phyloP scores from a whole-genome alignment of 2,329 filamentous ascomycete genomes.

The Corynespora cassiicola region DNA sequence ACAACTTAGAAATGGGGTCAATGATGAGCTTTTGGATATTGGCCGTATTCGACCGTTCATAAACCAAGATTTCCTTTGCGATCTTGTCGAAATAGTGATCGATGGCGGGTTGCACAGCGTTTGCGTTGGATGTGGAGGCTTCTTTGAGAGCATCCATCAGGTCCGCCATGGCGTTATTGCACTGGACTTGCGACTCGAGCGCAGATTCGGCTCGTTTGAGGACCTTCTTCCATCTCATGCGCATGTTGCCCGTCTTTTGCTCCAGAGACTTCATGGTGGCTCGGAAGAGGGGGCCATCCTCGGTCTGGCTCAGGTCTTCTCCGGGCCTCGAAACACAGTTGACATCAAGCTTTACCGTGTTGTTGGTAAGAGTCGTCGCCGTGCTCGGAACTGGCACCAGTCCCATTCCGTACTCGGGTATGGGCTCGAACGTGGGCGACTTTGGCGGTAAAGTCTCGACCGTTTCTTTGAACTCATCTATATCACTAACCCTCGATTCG shows the following conservation, averaged over 20 bases:
- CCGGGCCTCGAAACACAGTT: constrained; percentile 81
- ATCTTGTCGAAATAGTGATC: constrained; percentile 99
- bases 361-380: constrained; percentile 45
- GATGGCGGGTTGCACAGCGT: constrained; percentile 93
- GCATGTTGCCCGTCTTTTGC: constrained; percentile 95
- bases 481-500: constrained; percentile 79
- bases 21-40: constrained; percentile 94
- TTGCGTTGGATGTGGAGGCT: constrained; percentile 87
- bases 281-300: constrained; percentile 93
- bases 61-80: constrained; percentile 84
- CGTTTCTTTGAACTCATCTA: constrained; percentile 61
- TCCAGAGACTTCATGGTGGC: constrained; percentile 96
- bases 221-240: constrained; percentile 92
- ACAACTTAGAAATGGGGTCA: constrained; percentile 88
- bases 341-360: constrained; percentile 81
- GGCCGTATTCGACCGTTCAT: constrained; percentile 82
- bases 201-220: constrained; percentile 93
- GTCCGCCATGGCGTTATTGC: constrained; percentile 81
- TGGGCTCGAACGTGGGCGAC: constrained; percentile 55
- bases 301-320: constrained; percentile 79
- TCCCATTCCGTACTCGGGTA: constrained; percentile 55
- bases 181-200: constrained; percentile 77
- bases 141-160: constrained; percentile 90
- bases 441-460: constrained; percentile 50
- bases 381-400: constrained; percentile 50